Conservation (phyloP, 23 red algal genomes). For the Agarophyton chilense region DNA sequence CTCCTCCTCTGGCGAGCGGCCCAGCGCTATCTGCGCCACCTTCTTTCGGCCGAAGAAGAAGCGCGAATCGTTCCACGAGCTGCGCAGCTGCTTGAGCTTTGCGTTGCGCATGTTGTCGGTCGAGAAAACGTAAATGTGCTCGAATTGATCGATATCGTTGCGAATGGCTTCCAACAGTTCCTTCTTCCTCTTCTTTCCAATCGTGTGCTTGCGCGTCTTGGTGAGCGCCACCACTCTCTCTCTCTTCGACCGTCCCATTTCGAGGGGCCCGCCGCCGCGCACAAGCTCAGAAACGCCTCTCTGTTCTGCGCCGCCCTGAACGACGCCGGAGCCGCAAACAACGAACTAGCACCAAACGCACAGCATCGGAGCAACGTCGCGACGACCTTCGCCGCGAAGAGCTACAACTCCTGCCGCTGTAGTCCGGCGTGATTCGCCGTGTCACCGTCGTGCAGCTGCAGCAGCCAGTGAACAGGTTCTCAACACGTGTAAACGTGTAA, state of each 20-base stretch:
- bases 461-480: too few species aligned
- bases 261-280: too few species aligned
- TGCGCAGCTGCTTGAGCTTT: conserved; percentile 69
- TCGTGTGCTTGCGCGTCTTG: conserved; percentile 52
- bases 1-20: conserved; percentile 59
- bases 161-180: conserved; percentile 52
- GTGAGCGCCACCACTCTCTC: conserved; percentile 74
- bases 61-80: conserved; percentile 67
- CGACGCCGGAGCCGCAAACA: too few species aligned
- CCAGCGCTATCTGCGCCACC: conserved; percentile 67
- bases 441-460: too few species aligned
- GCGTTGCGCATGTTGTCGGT: conserved; percentile 76
- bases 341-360: too few species aligned
- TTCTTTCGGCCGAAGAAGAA: conserved; percentile 90
- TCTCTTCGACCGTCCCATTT: conserved; percentile 71
- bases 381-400: too few species aligned
- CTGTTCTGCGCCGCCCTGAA: too few species aligned
- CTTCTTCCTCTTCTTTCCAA: conserved; percentile 53
- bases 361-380: too few species aligned
- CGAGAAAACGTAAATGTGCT: conserved; percentile 78
- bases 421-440: too few species aligned
- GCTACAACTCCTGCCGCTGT: too few species aligned
- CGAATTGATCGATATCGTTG: conserved; percentile 60
- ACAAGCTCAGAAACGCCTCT: too few species aligned
- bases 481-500: too few species aligned